Base-by-base conservation (phyloP, 108 stramenopile species). In the Cylindrotheca closterium region DNA sequence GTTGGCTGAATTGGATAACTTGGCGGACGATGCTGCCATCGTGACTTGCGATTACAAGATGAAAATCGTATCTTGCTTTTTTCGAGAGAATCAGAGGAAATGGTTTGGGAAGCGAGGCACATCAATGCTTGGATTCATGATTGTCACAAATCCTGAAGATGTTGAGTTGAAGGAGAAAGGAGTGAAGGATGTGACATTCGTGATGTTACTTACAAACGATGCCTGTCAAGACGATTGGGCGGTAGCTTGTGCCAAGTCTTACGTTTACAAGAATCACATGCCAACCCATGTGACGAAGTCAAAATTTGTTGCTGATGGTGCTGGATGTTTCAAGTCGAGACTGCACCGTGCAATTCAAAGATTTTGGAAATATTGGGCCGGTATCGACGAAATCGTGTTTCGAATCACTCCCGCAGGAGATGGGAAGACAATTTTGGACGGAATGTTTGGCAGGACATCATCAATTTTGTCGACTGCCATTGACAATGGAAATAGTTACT, bases 71-170 rank as follows among this genome's bases (percentile, higher is more conserved):
- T 58, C 57, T 42, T 58, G 57, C 57, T 58, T 42, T 19, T 58
- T 30, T 26, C 27, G 57, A 7, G 57, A 58, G 27, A 58, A 58
- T 45, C 57, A 58, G 29, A 42, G 18, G 27, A 58, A 58, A 30
- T 58, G 57, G 57, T 58, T 58, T 45, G 57, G 57, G 5, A 58
- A 58, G 57, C 27, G 57, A 15, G 57, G 57, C 7, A 58, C 57
- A 45, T 29, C 22, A 7, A 58, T 30, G 28, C 31, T 58, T 29
- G 57, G 57, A 21, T 58, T 58, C 25, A 58, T 58, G 57, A 23
- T 58, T 30, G 25, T 30, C 27, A 58, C 27, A 26, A 51, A 51
- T 19, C 22, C 51, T n/a, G 22, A 51, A n/a, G 51, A 51, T 51
- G 12, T n/a, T 7, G 23, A 5, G 7, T 19, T 23, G 22, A 51